Conservation (phyloP, 2,329 filamentous ascomycete species). For the Stagonosporopsis cucurbitacearum region DNA sequence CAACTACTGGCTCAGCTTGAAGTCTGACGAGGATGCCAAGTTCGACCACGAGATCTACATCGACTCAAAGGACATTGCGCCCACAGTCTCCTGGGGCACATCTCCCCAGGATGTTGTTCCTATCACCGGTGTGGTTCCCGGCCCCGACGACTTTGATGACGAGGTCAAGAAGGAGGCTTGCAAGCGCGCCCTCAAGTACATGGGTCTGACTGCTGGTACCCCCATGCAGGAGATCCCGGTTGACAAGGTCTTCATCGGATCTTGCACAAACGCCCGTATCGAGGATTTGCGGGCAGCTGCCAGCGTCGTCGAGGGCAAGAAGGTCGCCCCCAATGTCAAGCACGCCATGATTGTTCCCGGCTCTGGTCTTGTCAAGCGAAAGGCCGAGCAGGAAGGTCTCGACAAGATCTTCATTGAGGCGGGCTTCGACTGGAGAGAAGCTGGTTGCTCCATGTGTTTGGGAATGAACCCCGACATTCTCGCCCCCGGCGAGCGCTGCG, state of each 20-base stretch:
- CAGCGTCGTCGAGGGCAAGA: constrained; percentile 83
- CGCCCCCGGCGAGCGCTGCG: constrained; percentile 88
- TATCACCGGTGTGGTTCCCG: constrained; percentile 88
- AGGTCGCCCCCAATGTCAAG: constrained; percentile 87
- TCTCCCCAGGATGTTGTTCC: constrained; percentile 96
- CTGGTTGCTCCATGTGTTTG: constrained; percentile 97
- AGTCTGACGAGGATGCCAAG: constrained; percentile 85
- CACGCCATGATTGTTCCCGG: constrained; percentile 96
- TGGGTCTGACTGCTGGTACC: constrained; percentile 87
- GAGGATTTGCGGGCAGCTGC: constrained; percentile 92
- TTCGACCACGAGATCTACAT: constrained; percentile 91
- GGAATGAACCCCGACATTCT: constrained; percentile 99
- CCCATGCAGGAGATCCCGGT: constrained; percentile 89
- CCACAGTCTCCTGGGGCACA: constrained; percentile 96
- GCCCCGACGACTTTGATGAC: constrained; percentile 83
- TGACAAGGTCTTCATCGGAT: constrained; percentile 98
- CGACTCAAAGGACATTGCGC: constrained; percentile 89
- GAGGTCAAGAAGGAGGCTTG: constrained; percentile 81
- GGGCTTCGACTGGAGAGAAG: constrained; percentile 97
- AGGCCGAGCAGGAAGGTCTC: constrained; percentile 89
- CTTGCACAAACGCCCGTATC: constrained; percentile 96
- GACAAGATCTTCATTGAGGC: constrained; percentile 91
- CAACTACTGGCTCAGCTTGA: constrained; percentile 85
- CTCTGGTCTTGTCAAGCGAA: constrained; percentile 90
- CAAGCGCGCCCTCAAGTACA: constrained; percentile 87